Evolutionary conservation across 805 yeast species (phyloP).

Genomic region (Maudiozyma turicensis): DNA sequence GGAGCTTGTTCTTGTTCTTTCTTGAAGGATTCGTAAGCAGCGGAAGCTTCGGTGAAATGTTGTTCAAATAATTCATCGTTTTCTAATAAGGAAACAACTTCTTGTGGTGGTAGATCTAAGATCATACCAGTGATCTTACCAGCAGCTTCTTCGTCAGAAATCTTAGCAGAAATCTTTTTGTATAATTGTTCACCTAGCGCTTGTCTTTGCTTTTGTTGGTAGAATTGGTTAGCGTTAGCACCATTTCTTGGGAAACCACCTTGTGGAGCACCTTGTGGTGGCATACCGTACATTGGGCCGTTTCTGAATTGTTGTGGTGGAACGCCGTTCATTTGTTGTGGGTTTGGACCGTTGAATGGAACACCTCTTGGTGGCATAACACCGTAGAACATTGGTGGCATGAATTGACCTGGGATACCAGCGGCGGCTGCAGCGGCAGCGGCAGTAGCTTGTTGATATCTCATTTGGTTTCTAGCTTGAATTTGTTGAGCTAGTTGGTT

Average conservation of each 20-base stretch:
- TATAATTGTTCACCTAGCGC: conserved; percentile 95
- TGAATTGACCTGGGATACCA: conserved; percentile 33
- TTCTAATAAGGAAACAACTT: conserved; percentile 78
- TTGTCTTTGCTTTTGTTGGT: conserved; percentile 89
- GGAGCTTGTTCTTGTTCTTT: conserved; percentile 33
- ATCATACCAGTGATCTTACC: conserved; percentile 99
- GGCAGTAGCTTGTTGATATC: conserved; percentile 93
- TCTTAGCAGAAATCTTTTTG: conserved; percentile 82
- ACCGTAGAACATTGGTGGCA: conserved; percentile 34
- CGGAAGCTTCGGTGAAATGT: conserved; percentile 88
- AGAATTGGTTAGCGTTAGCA: conserved; percentile 36
- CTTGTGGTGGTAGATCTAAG: conserved; percentile 87
- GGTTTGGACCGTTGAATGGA: conserved; percentile 73
- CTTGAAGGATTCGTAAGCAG: conserved; percentile 89
- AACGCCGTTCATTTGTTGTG: conserved; percentile 67
- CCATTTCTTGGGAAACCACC: conserved; percentile 38
- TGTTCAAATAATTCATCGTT: conserved; percentile 82
- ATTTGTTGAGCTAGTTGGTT: conserved; percentile 95
- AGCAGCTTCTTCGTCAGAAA: conserved; percentile 88
- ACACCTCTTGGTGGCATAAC: conserved; percentile 75
- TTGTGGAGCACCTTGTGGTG: conserved; percentile 56
- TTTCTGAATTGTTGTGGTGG: conserved; percentile 58
- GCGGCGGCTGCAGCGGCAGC: conserved; percentile 32
- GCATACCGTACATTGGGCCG: conserved; percentile 85
- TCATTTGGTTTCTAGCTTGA: conserved; percentile 95